Base-by-base conservation (phyloP, 345 rosid genomes). In the Viola odorata region DNA sequence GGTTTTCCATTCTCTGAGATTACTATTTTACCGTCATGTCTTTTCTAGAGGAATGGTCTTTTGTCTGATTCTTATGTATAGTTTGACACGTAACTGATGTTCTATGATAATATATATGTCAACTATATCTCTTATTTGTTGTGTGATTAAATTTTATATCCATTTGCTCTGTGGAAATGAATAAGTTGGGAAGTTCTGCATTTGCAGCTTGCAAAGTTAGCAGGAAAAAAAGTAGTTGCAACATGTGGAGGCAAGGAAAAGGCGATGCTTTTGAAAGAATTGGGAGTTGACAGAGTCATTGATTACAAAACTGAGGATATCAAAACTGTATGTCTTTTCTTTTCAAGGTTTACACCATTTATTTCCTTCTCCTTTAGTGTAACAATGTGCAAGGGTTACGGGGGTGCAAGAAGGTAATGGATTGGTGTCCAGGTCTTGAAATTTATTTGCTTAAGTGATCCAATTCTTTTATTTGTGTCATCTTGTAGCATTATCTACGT, bases 241-340 rank as follows among this genome's bases (percentile, higher is more conserved):
- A 92, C 97, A 41, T 92, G 99, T 40, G 97, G 99, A 8, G 99
- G 96, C 47, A 78, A 84, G 67, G 86, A 84, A 61, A 92, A 92
- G 80, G 96, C 90, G 23, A 68, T 14, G 82, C 85, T 87, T 65
- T 77, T 92, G 75, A 87, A 83, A 80, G 89, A 79, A 14, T 65
- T 89, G 55, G 97, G 95, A 38, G 95, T 89, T 6, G 91, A 92
- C 70, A 81, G 96, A 66, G 95, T 85, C 72, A 85, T 92, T 59
- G 92, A 92, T 73, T 92, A 92, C 63, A 89, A 77, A 81, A 66
- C 73, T 44, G 99, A 89, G 82, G 78, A 84, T 68, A 82, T 89
- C 66, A 89, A 92, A 82, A 82, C 81, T 66, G 99, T 92, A 77
- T 16, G 83, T 23, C 32, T 23, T 23, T 23, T 23, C 32, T 23